Base-by-base conservation (phyloP, 257 asterid genomes). In the Nicotiana knightiana region DNA sequence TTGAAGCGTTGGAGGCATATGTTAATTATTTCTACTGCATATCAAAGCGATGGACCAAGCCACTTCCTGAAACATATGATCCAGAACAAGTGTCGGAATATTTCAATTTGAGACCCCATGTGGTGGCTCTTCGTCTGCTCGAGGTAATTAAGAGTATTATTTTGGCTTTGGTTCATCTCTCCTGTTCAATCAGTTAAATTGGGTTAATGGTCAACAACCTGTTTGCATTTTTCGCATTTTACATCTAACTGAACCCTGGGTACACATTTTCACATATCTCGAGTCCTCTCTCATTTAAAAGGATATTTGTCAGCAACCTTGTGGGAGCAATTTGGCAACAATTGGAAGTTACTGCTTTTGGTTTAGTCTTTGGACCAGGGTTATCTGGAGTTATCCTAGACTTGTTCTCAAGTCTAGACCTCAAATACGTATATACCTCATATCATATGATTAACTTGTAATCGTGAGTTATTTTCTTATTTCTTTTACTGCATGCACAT, bases 61-160 rank as follows among this genome's bases (percentile, higher is more conserved):
- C 99, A 78, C 94, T 96, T 82, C 97, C 99, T 66, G 97, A 96
- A 85, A 84, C 84, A 54, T 96, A 94, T 83, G 95, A 96, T 83
- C 93, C 93, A 6, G 87, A 94, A 79, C 85, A 84, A 87, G 93
- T 94, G 77, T 86, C 90, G 8, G 91, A 88, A 75, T 96, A 94
- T 87, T 96, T 96, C 89, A 85, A 84, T 81, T 86, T 93, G 93
- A 89, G 98, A 90, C 99, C 99, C 55, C 99, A 96, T 84, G 85
- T 96, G 53, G 97, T 94, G 84, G 91, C 89, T 65, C 88, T 96
- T 77, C 93, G 99, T 67, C 90, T 96, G 78, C 88, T 96, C 78
- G 97, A 94, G 99, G 99, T 96, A 91, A 76, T 79, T 35, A 33
- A 33, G 64, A 67, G 78, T 30, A 54, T 48, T 9, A 17, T 43